These are phyloP conservation scores for Panicum hallii DNA, from an alignment of 202 grass and related monocot species.

Conservation along the genomic window DNA sequence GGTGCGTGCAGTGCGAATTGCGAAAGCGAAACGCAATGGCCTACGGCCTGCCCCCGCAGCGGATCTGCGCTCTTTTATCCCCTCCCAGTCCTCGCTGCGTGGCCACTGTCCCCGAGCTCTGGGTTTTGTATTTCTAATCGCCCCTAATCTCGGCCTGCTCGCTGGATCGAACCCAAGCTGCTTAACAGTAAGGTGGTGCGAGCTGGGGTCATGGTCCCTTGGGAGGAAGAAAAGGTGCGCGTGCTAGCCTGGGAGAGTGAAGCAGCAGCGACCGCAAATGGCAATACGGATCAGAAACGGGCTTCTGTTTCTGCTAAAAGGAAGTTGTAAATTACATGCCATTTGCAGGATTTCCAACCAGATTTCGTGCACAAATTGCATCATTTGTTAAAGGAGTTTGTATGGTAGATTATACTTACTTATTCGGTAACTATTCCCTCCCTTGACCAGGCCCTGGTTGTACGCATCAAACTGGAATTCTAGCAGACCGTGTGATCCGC, in stretches of 20 bases:
- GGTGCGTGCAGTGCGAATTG: conserved; percentile 36
- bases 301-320: background rate
- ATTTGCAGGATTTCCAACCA: background rate
- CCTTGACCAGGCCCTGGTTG: background rate
- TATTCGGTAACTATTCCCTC: background rate
- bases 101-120: background rate
- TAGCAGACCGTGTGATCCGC: background rate
- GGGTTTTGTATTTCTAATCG: conserved; percentile 26
- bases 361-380: background rate
- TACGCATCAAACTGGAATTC: too few species aligned
- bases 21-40: conserved; percentile 6
- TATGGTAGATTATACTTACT: background rate
- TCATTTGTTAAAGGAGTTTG: background rate
- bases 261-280: background rate
- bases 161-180: conserved; percentile 29
- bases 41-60: background rate
- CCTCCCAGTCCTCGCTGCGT: background rate
- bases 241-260: conserved; percentile 7
- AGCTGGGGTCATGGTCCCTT: background rate
- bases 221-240: conserved; percentile 22
- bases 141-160: conserved; percentile 26
- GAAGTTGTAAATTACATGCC: background rate
- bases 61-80: conserved; percentile 45
- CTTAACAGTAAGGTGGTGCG: background rate
- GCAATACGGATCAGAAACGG: background rate